A percentile compares a stretch with the other conserved stretches of the same genome.
phyloP scores from a whole-genome alignment of 768 basidiomycete genomes.

The Hirschioporus abietinus region DNA sequence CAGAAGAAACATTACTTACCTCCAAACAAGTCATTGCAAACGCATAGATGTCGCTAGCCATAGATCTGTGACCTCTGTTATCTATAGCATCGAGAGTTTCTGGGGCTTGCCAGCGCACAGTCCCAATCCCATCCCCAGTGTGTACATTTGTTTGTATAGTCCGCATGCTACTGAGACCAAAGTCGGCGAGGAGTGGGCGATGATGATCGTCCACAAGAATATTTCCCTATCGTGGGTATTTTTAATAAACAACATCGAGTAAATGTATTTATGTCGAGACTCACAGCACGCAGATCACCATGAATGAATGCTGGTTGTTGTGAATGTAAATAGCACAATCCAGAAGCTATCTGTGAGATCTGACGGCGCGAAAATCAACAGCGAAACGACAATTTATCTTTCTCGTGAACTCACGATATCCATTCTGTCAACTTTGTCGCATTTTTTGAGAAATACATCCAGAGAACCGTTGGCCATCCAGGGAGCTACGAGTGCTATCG shows the following conservation, averaged over 20 bases:
- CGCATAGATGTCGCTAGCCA: conserved; percentile 48
- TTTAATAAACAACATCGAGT: too few relatives aligned
- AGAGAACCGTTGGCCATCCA: background rate
- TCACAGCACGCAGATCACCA: background rate
- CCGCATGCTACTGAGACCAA: conserved; percentile 32
- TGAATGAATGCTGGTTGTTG: background rate
- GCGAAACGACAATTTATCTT: background rate
- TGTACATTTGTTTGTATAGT: background rate
- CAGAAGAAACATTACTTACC: conserved; percentile 23
- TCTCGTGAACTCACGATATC: background rate
- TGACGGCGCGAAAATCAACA: background rate
- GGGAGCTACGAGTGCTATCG: background rate
- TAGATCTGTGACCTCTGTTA: conserved; percentile 34
- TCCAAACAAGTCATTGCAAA: conserved; percentile 55
- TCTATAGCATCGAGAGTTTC: background rate
- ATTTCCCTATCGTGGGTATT: conserved; percentile 38
- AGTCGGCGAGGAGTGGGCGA: conserved; percentile 48
- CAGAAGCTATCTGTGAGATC: background rate
- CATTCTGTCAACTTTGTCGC: background rate
- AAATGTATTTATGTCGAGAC: too few relatives aligned
- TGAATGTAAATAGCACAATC: background rate
- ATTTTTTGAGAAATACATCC: background rate
- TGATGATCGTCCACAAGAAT: conserved; percentile 40
- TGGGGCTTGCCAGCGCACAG: conserved; percentile 36
- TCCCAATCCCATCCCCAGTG: conserved; percentile 46